Evolutionary conservation across 129 eudicot species (phyloP).

Genomic region (Heracleum sosnowskyi): DNA sequence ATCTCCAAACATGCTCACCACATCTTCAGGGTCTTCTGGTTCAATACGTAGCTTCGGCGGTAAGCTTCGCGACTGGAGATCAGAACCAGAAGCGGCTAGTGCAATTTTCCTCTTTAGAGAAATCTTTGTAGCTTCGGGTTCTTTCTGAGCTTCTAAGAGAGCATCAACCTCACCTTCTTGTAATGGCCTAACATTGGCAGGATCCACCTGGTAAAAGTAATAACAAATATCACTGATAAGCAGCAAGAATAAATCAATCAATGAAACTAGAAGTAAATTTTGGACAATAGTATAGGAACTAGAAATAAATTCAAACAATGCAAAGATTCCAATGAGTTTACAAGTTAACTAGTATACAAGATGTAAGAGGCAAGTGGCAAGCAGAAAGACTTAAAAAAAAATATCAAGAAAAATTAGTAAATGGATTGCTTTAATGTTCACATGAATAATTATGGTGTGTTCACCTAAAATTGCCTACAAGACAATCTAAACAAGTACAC

Average conservation of each 20-base stretch:
- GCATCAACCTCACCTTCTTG: conserved; percentile 60
- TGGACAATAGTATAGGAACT: neutral
- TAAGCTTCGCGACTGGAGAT: conserved; percentile 55
- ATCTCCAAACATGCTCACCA: conserved; percentile 38
- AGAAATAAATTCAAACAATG: neutral
- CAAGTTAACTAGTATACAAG: no score
- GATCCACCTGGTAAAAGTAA: conserved; percentile 67
- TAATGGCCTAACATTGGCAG: conserved; percentile 63
- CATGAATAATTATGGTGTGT: neutral
- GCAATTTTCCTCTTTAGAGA: conserved; percentile 93
- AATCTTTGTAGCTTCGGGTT: conserved; percentile 89
- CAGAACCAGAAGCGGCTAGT: conserved; percentile 70
- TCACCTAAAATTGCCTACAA: neutral
- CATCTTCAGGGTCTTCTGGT: conserved; percentile 95
- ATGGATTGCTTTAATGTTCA: neutral
- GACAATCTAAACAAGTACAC: neutral
- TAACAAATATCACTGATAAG: neutral
- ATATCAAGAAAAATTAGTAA: neutral
- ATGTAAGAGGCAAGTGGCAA: no score
- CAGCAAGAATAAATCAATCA: neutral
- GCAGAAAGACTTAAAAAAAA: no score
- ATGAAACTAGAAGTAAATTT: neutral
- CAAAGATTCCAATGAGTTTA: neutral
- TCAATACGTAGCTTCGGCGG: conserved; percentile 88
- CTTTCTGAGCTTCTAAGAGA: conserved; percentile 78